These are phyloP conservation scores for Escovopsis sp. DNA, from an alignment of 2,329 filamentous ascomycete genomes.

Conservation along the genomic window DNA sequence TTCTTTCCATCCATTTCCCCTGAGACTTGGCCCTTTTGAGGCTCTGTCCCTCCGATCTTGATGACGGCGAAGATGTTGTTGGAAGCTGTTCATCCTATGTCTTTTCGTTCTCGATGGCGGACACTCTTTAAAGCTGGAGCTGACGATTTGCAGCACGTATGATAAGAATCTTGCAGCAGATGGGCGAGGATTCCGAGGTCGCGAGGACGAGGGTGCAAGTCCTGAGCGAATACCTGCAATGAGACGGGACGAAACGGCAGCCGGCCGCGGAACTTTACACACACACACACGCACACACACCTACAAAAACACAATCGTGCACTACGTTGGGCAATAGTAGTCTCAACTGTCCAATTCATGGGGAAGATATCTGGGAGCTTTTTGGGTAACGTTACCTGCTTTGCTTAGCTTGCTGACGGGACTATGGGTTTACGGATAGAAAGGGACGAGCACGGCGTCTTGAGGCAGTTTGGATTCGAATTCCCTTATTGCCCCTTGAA, in stretches of 20 bases:
- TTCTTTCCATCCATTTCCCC: no score
- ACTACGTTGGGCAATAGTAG: no score
- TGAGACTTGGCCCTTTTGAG: not conserved
- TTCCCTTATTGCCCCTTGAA: no score
- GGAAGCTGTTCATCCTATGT: constrained; percentile 7
- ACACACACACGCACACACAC: no score
- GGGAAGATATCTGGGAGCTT: no score
- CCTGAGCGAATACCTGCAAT: constrained; percentile 34
- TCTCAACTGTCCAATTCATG: no score
- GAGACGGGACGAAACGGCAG: not conserved
- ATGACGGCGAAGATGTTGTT: no score
- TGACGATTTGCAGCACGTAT: constrained; percentile 31
- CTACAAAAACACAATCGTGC: no score
- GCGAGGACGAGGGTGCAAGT: constrained; percentile 44
- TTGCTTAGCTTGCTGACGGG: no score
- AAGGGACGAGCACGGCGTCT: not conserved
- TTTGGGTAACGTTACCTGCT: no score
- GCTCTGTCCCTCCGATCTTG: not conserved
- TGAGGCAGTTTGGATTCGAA: not conserved
- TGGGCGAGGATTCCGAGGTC: constrained; percentile 43
- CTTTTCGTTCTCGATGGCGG: no score
- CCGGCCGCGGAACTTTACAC: not conserved
- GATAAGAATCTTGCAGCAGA: constrained; percentile 47
- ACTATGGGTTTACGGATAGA: no score
- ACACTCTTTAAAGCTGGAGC: constrained; percentile 2